phyloP scores from a whole-genome alignment of 2,329 filamentous ascomycete genomes.

The Seiridium cupressi region DNA sequence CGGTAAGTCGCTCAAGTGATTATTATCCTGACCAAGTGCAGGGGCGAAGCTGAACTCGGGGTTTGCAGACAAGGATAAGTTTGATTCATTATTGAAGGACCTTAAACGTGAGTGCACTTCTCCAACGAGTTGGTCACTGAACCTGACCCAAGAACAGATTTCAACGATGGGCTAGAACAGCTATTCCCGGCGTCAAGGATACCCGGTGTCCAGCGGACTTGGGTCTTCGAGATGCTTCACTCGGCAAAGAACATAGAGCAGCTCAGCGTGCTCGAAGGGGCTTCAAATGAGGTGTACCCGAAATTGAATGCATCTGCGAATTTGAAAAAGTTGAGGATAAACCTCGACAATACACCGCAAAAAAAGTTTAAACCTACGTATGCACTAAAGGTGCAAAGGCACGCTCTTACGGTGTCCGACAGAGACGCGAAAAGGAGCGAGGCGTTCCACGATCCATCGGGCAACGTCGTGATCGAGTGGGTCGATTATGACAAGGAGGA shows the following conservation, averaged over 20 bases:
- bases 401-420: conserved; percentile 23
- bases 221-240: conserved; percentile 45
- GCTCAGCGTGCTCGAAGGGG: conserved; percentile 39
- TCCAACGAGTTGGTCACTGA: too few relatives aligned
- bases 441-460: conserved; percentile 30
- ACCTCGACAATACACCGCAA: conserved; percentile 40
- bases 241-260: conserved; percentile 39
- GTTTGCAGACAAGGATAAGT: conserved; percentile 41
- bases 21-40: neutral
- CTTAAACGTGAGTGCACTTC: conserved; percentile 33
- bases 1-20: conserved; percentile 23
- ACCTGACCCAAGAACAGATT: conserved; percentile 28
- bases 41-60: neutral
- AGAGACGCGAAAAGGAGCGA: conserved; percentile 11
- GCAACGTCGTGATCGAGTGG: conserved; percentile 42
- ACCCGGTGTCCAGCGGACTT: conserved; percentile 41
- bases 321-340: conserved; percentile 45
- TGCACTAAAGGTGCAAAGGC: conserved; percentile 35
- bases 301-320: conserved; percentile 39
- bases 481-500: conserved; percentile 41
- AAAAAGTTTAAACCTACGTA: conserved; percentile 39
- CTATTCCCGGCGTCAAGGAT: conserved; percentile 42
- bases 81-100: conserved; percentile 36
- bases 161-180: conserved; percentile 46
- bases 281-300: conserved; percentile 39